These are phyloP conservation scores for Vigna nakashimae DNA, from an alignment of 306 rosid genomes.

Conservation along the genomic window DNA sequence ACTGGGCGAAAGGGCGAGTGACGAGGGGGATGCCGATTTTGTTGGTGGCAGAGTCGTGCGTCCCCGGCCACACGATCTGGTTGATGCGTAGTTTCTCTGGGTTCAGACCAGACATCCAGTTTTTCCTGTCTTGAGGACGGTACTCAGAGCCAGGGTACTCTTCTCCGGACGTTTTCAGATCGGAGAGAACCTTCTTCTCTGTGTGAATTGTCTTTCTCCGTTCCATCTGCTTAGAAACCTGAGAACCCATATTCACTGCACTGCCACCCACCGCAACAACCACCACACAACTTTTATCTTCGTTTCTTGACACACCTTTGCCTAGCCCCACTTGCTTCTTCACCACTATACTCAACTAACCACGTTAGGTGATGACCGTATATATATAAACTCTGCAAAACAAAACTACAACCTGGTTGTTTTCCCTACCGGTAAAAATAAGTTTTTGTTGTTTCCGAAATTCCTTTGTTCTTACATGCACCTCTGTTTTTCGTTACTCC, in stretches of 20 bases:
- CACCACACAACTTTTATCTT: no score
- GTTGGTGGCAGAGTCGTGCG: conserved; percentile 90
- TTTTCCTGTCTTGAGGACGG: conserved; percentile 71
- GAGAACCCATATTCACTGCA: conserved; percentile 58
- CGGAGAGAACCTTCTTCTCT: conserved; percentile 58
- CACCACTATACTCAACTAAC: not conserved
- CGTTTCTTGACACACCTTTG: no score
- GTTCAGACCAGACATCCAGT: conserved; percentile 71
- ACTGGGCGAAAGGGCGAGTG: conserved; percentile 92
- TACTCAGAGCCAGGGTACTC: conserved; percentile 69
- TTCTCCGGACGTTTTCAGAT: conserved; percentile 55
- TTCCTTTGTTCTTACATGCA: no score
- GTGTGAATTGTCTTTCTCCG: conserved; percentile 57
- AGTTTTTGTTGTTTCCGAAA: no score
- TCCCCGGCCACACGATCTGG: conserved; percentile 89
- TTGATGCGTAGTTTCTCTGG: conserved; percentile 58
- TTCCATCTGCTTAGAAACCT: conserved; percentile 61
- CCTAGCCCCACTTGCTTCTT: no score
- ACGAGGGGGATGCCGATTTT: conserved; percentile 74
- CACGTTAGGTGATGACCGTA: not conserved
- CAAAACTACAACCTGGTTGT: not conserved
- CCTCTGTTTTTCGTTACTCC: no score
- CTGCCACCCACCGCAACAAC: not conserved
- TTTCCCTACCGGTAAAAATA: no score
- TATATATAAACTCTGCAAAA: not conserved